Evolutionary conservation across 306 rosid species (phyloP).

Genomic region (Chamaecrista fasciculata): DNA sequence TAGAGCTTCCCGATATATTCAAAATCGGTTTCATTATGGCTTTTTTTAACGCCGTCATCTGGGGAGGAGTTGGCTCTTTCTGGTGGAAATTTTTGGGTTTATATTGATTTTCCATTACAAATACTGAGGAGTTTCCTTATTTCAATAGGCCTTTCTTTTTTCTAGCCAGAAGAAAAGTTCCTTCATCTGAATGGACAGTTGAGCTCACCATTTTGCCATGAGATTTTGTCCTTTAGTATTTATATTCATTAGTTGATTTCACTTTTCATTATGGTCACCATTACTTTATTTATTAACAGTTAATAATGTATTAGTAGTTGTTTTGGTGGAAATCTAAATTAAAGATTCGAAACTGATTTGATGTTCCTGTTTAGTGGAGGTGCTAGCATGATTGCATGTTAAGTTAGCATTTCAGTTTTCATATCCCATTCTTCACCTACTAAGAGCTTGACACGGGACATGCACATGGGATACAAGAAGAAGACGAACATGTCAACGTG

Average conservation of each 20-base stretch:
- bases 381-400: slow-evolving; percentile 6
- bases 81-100: slow-evolving; percentile 97
- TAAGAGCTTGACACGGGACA: too few relatives aligned
- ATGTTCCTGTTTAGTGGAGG: neutral
- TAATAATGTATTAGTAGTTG: slow-evolving; percentile 4
- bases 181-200: slow-evolving; percentile 38
- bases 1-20: slow-evolving; percentile 81
- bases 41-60: slow-evolving; percentile 60
- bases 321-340: slow-evolving; percentile 20
- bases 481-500: too few relatives aligned
- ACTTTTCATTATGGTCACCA: slow-evolving; percentile 2
- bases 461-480: too few relatives aligned
- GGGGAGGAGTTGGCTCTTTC: slow-evolving; percentile 67
- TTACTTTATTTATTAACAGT: slow-evolving; percentile 28
- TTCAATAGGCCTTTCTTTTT: slow-evolving; percentile 28
- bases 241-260: slow-evolving; percentile 22
- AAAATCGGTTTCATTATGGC: slow-evolving; percentile 75
- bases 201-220: slow-evolving; percentile 41
- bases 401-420: neutral
- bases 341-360: slow-evolving; percentile 12
- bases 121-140: slow-evolving; percentile 34
- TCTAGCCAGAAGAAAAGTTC: slow-evolving; percentile 32
- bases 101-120: slow-evolving; percentile 52
- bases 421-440: too few relatives aligned
- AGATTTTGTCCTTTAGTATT: slow-evolving; percentile 12